Evolutionary conservation across 164 flowering plant genomes (phyloP), one percentile per base, ranked within the genome.

Genomic region (Liquidambar formosana): DNA sequence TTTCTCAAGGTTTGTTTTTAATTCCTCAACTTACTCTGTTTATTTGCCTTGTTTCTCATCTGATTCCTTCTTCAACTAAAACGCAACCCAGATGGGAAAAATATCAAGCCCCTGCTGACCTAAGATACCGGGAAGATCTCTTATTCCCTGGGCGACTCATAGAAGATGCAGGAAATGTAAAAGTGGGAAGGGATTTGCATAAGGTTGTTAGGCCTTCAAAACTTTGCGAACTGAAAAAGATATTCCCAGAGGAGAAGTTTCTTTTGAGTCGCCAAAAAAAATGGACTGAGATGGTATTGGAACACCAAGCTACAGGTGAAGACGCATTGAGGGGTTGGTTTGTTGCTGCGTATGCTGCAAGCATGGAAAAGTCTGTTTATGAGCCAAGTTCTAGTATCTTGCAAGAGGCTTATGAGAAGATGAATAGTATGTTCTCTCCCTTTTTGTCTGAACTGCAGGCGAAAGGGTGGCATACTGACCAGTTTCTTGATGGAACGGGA

Each of bases 401-500:
- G 67, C 69, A 56, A 62, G 87, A 84, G 48, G 97, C 97, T n/a
- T 91, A 91, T 67, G 85, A 78, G 62, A 88, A 85, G 74, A 84
- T 86, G 91, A 78, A 79, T 59, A 60, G 33, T 23, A 76, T 78
- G 14, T 91, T 87, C 71, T 69, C 87, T 22, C 76, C 86, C 1
- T 86, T 95, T 72, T 38, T 95, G 45, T 77, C 88, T 5, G 77
- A 86, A 78, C 70, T 93, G 64, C 89, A 84, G 76, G 78, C 67
- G 18, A 95, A 88, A 81, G 97, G 99, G 12, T 93, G 99, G 99
- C 94, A 95, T 76, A 93, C 97, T 8, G 99, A 95, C 78, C 87
- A 87, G 8, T 95, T 95, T 76, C 88, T 93, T 10, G 97, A 91
- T 81, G 97, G 97, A 69, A 79, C 87, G 1, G 97, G 99, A 61